Conservation (phyloP, 2,329 filamentous ascomycete species). For the Colletotrichum karsti region DNA sequence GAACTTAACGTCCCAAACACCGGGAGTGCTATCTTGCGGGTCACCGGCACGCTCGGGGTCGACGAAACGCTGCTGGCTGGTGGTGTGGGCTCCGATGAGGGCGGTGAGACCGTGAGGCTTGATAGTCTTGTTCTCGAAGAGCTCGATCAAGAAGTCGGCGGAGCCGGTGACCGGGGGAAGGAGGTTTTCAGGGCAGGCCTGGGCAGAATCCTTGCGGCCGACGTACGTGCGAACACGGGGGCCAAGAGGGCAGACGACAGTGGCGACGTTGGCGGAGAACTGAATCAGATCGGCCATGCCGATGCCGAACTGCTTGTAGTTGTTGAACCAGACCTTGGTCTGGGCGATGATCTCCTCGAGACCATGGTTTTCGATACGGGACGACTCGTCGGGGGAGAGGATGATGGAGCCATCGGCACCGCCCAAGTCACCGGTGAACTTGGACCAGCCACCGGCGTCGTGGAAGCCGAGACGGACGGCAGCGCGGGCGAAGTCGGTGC, state of each 20-base stretch:
- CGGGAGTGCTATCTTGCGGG: slow-evolving; percentile 60
- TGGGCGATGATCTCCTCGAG: slow-evolving; percentile 51
- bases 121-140: slow-evolving; percentile 64
- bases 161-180: slow-evolving; percentile 52
- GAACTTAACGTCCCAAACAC: slow-evolving; percentile 61
- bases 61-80: slow-evolving; percentile 56
- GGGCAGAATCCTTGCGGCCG: slow-evolving; percentile 55
- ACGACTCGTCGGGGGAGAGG: slow-evolving; percentile 45
- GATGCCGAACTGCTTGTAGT: slow-evolving; percentile 47
- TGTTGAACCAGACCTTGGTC: slow-evolving; percentile 47
- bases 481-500: slow-evolving; percentile 51
- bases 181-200: slow-evolving; percentile 46
- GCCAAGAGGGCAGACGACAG: slow-evolving; percentile 52
- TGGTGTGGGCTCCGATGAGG: slow-evolving; percentile 62
- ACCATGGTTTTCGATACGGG: slow-evolving; percentile 52
- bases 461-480: slow-evolving; percentile 58
- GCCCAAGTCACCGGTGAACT: slow-evolving; percentile 40
- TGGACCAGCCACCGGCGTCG: slow-evolving; percentile 55
- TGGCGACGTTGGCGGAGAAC: slow-evolving; percentile 58
- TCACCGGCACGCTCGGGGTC: slow-evolving; percentile 48
- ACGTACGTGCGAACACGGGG: slow-evolving; percentile 61
- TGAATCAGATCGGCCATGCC: slow-evolving; percentile 64
- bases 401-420: slow-evolving; percentile 57
- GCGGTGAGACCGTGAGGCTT: slow-evolving; percentile 57
- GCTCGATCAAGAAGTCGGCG: slow-evolving; percentile 53